Evolutionary conservation across 768 basidiomycete species (phyloP).

Genomic region (Suillus ampliporus): DNA sequence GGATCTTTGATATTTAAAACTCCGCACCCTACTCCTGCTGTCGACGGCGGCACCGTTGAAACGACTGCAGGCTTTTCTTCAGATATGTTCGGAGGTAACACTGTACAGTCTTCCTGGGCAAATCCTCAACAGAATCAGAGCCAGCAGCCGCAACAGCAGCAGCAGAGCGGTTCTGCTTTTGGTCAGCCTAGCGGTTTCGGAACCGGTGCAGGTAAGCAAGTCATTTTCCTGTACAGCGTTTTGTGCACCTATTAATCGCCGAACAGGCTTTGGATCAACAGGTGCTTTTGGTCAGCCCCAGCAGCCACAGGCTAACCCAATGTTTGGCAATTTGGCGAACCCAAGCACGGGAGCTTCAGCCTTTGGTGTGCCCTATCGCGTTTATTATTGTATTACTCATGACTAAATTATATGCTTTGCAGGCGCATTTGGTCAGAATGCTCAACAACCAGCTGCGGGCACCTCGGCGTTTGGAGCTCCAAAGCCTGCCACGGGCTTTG

Average conservation of each 20-base stretch:
- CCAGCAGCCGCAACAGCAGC: conserved; percentile 53
- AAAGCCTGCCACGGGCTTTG: conserved; percentile 74
- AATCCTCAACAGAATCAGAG: conserved; percentile 71
- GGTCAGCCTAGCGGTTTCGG: conserved; percentile 75
- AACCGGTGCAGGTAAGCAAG: conserved; percentile 50
- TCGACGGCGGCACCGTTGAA: conserved; percentile 22
- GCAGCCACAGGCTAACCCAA: conserved; percentile 75
- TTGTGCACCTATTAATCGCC: conserved; percentile 29
- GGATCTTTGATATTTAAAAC: conserved; percentile 22
- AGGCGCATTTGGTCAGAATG: conserved; percentile 50
- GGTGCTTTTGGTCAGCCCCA: conserved; percentile 65
- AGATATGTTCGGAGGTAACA: conserved; percentile 65
- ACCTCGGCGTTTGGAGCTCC: conserved; percentile 62
- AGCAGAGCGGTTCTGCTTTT: conserved; percentile 61
- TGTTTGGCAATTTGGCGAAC: conserved; percentile 71
- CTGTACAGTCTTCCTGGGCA: conserved; percentile 68
- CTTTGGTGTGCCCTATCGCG: conserved; percentile 39
- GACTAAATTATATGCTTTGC: conserved; percentile 12
- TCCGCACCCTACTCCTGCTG: conserved; percentile 25
- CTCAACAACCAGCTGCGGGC: conserved; percentile 42
- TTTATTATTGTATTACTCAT: conserved; percentile 11
- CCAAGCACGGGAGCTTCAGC: conserved; percentile 38
- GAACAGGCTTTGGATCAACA: conserved; percentile 58
- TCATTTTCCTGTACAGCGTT: conserved; percentile 31
- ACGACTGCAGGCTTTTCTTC: conserved; percentile 30